Evolutionary conservation across 306 rosid species (phyloP).

Genomic region (Acacia melanoxylon): DNA sequence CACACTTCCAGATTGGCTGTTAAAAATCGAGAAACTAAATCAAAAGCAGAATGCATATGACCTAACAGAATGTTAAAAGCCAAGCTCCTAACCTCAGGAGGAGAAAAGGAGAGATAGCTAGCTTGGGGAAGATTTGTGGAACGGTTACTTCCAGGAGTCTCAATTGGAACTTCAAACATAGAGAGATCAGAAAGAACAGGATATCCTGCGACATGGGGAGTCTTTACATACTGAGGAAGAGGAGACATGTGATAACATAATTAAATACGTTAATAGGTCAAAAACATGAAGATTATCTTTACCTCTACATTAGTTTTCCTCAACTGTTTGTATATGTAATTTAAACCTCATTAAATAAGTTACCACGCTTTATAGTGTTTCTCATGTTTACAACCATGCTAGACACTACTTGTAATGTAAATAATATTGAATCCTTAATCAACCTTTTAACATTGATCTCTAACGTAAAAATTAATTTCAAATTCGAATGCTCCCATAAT

Average conservation of each 20-base stretch:
- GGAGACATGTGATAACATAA: constrained; percentile 56
- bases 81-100: constrained; percentile 79
- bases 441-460: neutral
- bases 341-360: neutral
- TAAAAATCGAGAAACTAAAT: too few relatives aligned
- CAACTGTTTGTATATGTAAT: neutral
- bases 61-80: constrained; percentile 11
- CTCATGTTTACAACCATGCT: constrained; percentile 1
- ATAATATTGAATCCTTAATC: constrained; percentile 6
- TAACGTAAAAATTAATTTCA: neutral
- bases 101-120: constrained; percentile 85
- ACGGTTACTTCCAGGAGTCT: constrained; percentile 62
- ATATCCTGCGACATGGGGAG: constrained; percentile 70
- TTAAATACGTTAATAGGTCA: constrained; percentile 16
- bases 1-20: neutral
- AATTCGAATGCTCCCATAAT: neutral
- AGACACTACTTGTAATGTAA: neutral
- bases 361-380: neutral
- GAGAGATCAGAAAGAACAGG: constrained; percentile 62
- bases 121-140: constrained; percentile 53
- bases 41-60: constrained; percentile 3
- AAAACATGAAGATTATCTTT: constrained; percentile 6
- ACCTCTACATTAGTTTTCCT: neutral
- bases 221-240: constrained; percentile 53
- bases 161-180: constrained; percentile 47